Evolutionary conservation across 1,284 basidiomycete species (phyloP).

Genomic region (Stereum hirsutum): DNA sequence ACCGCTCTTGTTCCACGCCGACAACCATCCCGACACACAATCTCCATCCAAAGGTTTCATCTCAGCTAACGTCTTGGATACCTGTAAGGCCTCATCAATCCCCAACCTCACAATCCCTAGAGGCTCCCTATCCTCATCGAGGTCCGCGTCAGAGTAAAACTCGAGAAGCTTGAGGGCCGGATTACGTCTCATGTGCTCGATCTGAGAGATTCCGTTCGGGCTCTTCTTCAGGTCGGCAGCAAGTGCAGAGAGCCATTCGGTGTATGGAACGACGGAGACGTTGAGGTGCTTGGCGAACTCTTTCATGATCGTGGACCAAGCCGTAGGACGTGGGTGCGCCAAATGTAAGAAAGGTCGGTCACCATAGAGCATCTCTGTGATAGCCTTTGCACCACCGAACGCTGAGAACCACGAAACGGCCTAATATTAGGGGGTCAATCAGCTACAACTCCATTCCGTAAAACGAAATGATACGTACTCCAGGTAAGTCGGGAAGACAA

Average conservation of each 20-base stretch:
- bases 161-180: conserved; percentile 22
- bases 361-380: background rate
- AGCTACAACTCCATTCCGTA: background rate
- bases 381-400: background rate
- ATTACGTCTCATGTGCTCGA: conserved; percentile 10
- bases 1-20: background rate
- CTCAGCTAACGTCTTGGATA: background rate
- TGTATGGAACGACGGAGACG: background rate
- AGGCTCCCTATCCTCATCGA: conserved; percentile 11
- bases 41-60: background rate
- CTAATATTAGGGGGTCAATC: background rate
- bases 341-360: background rate
- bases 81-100: background rate
- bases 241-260: background rate
- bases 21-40: background rate
- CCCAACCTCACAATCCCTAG: conserved; percentile 7
- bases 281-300: background rate
- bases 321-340: background rate
- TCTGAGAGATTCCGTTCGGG: too few species aligned
- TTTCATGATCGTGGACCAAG: background rate
- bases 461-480: background rate
- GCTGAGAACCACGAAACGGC: background rate
- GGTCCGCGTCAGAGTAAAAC: conserved; percentile 16
- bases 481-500: background rate
- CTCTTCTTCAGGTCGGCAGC: background rate